phyloP scores from a whole-genome alignment of 2,329 filamentous ascomycete species.

The Pseudocercospora ulei region DNA sequence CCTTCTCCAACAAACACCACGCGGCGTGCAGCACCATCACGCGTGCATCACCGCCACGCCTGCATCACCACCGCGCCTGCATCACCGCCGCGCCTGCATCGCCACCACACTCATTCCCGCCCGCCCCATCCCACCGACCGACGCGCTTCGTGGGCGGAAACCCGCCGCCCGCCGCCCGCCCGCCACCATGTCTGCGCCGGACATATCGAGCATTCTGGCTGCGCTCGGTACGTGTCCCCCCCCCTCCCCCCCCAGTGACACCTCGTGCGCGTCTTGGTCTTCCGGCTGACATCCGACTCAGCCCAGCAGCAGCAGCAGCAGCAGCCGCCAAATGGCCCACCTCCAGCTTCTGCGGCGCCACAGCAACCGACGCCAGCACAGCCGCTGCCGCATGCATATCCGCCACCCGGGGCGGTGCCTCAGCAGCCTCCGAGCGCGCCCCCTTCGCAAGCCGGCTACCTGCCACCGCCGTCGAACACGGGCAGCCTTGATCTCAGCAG shows the following conservation, averaged over 20 bases:
- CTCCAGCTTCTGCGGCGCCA: conserved; percentile 39
- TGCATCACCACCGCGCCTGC: no score
- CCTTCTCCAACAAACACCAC: no score
- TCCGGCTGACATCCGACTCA: conserved; percentile 8
- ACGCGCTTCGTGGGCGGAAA: conserved; percentile 1
- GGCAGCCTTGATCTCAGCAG: conserved; percentile 71
- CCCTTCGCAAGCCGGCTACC: conserved; percentile 29
- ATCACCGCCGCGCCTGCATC: no score
- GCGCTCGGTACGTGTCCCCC: conserved; percentile 38
- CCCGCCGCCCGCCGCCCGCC: background rate
- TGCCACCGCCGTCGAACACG: conserved; percentile 61
- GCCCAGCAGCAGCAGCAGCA: conserved; percentile 31
- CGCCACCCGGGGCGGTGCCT: conserved; percentile 33
- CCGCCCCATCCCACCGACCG: background rate
- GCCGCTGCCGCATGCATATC: conserved; percentile 40
- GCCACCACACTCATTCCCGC: conserved; percentile 1
- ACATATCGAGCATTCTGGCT: conserved; percentile 46
- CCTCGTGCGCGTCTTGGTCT: background rate
- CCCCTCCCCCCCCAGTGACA: background rate
- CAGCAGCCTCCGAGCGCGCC: conserved; percentile 34
- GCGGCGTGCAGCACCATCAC: no score
- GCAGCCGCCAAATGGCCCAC: conserved; percentile 34
- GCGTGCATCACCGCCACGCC: no score
- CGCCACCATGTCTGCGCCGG: conserved; percentile 38
- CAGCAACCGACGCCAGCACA: conserved; percentile 36